Evolutionary conservation across 495 filamentous ascomycete species (phyloP), one percentile per base, ranked within the genome.

Genomic region (Daldinia childiae): DNA sequence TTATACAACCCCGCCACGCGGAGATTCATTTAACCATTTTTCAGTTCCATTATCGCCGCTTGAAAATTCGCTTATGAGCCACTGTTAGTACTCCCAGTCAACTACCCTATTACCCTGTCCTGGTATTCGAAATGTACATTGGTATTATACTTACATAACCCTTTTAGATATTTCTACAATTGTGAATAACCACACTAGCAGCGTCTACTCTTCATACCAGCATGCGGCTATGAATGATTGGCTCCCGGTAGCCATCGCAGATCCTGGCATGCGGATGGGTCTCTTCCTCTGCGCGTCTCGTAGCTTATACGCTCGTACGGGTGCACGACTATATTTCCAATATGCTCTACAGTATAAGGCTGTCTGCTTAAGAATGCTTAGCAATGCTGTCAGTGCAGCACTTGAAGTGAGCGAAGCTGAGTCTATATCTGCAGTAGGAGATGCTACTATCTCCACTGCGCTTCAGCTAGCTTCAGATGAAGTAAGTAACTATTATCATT

Each of bases 391-490:
- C n/a, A 12, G n/a, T 15, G 15, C 12, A 21, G 7, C 29, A 9
- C 32, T 64, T 24, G 21, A 27, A 21, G 21, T n/a, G 9, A 15
- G 21, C 14, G 5, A 64, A 1, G 11, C 14, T 8, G 2, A 36
- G 24, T 39, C 19, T 30, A 19, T 29, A 56, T 30, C 26, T 15
- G 6, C n/a, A n/a, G 45, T 54, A 41, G 17, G 36, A 26, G 61
- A 64, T n/a, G 11, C 24, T 19, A 55, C 50, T 12, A 64, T 64
- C 9, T 64, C 61, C 2, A 43, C 51, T n/a, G 48, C 50, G 14
- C 34, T 64, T 8, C 61, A 55, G 17, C 50, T 64, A 29, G 48
- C 48, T n/a, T 64, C 50, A 21, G 61, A 64, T 21, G 61, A 56
- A 30, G 60, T 64, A 27, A 64, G 32, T 30, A 39, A 41, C 19